A percentile compares a stretch with the other conserved stretches of the same genome.
Evolutionary conservation across 108 stramenopile species (phyloP).

Genomic region (Discostella stelligeroides): DNA sequence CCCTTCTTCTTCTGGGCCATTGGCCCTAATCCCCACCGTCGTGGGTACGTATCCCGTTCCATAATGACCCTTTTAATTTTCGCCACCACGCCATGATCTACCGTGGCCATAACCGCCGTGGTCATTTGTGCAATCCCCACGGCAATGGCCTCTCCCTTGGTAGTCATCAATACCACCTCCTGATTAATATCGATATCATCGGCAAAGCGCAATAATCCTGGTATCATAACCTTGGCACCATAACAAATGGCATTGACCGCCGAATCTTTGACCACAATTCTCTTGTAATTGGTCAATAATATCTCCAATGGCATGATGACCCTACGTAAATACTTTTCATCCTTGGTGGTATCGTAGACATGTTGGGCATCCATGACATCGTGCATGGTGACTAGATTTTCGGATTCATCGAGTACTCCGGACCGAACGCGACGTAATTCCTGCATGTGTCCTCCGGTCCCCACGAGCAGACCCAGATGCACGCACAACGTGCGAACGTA

Average conservation of each 20-base stretch:
- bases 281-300: conserved; percentile 95
- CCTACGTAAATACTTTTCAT: conserved; percentile 97
- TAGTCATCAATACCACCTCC: conserved; percentile 99
- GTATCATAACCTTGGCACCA: conserved; percentile 99
- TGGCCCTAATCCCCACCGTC: conserved; percentile 99
- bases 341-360: conserved; percentile 97
- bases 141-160: conserved; percentile 99
- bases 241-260: conserved; percentile 99
- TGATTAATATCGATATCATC: conserved; percentile 96
- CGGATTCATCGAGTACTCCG: conserved; percentile 90
- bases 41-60: conserved; percentile 99
- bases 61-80: conserved; percentile 99
- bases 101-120: conserved; percentile 98
- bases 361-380: conserved; percentile 99
- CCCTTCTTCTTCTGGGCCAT: conserved; percentile 98
- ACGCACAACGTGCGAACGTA: conserved; percentile 99
- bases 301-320: conserved; percentile 98
- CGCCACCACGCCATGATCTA: conserved; percentile 99
- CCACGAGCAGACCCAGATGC: conserved; percentile 95
- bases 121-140: conserved; percentile 99
- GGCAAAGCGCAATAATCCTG: conserved; percentile 97
- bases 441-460: conserved; percentile 99
- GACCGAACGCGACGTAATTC: conserved; percentile 97
- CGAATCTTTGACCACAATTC: conserved; percentile 99
- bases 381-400: conserved; percentile 98